Percentiles rank a stretch among this genome's conserved stretches.
These are phyloP conservation scores for Eimeria acervulina DNA, from an alignment of 169 alveolate species.

Conservation along the genomic window DNA sequence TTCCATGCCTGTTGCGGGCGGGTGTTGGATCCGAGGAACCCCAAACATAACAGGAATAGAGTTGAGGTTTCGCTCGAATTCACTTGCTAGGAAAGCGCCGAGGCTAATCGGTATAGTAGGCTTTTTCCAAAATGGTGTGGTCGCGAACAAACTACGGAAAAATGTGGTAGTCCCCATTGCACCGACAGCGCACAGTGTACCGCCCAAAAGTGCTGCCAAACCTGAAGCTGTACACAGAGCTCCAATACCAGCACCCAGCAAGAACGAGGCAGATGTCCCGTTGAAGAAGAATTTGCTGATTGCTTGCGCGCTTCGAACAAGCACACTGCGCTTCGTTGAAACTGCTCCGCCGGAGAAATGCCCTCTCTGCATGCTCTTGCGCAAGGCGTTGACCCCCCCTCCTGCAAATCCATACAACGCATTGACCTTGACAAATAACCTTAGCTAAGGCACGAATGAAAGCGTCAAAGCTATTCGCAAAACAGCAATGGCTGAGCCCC, in stretches of 20 bases:
- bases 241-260: slow-evolving; percentile 53
- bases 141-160: slow-evolving; percentile 2
- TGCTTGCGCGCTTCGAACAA: not conserved
- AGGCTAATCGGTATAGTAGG: slow-evolving; percentile 20
- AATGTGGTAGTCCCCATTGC: slow-evolving; percentile 1
- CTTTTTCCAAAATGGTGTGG: slow-evolving; percentile 33
- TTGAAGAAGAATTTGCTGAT: slow-evolving; percentile 38
- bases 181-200: slow-evolving; percentile 45
- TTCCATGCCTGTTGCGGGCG: not conserved
- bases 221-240: slow-evolving; percentile 56
- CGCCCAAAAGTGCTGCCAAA: slow-evolving; percentile 31
- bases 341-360: not conserved
- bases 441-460: not conserved
- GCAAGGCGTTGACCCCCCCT: slow-evolving; percentile 16
- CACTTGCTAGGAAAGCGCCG: slow-evolving; percentile 31
- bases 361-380: slow-evolving; percentile 47
- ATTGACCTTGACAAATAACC: not conserved
- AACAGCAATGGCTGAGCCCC: not conserved
- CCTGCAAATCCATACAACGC: slow-evolving; percentile 11
- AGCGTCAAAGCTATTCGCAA: not conserved
- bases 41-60: not conserved
- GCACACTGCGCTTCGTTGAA: not conserved
- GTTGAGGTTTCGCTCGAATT: slow-evolving; percentile 16
- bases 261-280: slow-evolving; percentile 12
- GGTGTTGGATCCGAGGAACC: not conserved